A percentile compares a stretch with the other conserved stretches of the same genome.
Evolutionary conservation across 306 rosid genomes (phyloP).

Genomic region (Glycine soja): DNA sequence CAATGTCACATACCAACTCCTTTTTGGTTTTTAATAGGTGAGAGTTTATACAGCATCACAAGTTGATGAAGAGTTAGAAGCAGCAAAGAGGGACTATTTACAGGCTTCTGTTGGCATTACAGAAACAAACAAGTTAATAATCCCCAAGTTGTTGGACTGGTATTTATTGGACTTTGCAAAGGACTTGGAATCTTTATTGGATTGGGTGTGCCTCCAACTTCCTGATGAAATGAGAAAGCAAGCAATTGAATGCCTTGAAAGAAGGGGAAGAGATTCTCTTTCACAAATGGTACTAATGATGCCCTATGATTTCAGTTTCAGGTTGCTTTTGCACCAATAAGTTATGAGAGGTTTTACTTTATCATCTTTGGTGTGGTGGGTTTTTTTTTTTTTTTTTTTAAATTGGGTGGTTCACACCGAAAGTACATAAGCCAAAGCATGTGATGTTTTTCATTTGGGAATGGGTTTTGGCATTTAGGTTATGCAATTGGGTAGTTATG

Average conservation of each 20-base stretch:
- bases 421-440: constrained; percentile 50
- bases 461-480: constrained; percentile 39
- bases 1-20: not conserved
- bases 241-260: constrained; percentile 76
- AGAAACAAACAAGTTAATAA: constrained; percentile 62
- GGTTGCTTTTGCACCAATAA: constrained; percentile 70
- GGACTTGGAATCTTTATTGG: constrained; percentile 82
- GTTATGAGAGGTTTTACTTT: constrained; percentile 15
- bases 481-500: constrained; percentile 6
- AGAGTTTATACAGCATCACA: constrained; percentile 80
- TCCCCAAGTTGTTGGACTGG: constrained; percentile 94
- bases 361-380: not conserved
- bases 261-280: constrained; percentile 60
- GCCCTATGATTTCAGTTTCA: constrained; percentile 91
- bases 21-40: constrained; percentile 54
- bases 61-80: constrained; percentile 87
- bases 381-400: constrained; percentile 48
- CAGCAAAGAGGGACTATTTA: constrained; percentile 87
- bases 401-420: constrained; percentile 51
- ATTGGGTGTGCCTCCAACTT: constrained; percentile 91
- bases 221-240: constrained; percentile 67
- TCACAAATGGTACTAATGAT: constrained; percentile 71
- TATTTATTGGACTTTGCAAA: constrained; percentile 91
- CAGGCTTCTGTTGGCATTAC: constrained; percentile 86
- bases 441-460: constrained; percentile 32